Conservation (phyloP, 192 early-diverging fungal species). For the Gryganskiella cystojenkinii region DNA sequence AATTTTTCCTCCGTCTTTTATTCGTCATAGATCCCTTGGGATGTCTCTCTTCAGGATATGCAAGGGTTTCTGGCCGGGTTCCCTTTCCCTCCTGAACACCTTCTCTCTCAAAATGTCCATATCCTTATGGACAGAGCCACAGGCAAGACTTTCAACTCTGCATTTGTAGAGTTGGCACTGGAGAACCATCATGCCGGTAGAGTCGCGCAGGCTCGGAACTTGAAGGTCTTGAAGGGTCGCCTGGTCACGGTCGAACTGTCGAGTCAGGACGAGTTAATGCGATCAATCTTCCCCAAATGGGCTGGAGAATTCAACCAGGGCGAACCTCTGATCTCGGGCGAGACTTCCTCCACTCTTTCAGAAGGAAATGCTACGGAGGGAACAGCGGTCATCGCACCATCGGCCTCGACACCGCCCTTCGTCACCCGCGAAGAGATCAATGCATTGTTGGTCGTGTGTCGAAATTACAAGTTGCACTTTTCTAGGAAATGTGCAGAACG, state of each 20-base stretch:
- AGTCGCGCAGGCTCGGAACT: conserved; percentile 65
- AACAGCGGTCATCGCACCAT: background rate
- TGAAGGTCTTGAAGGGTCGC: conserved; percentile 71
- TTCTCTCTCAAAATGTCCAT: conserved; percentile 63
- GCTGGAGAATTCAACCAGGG: conserved; percentile 59
- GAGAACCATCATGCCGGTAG: conserved; percentile 60
- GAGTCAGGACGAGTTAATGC: conserved; percentile 67
- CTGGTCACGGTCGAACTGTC: conserved; percentile 61
- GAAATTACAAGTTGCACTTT: conserved; percentile 83
- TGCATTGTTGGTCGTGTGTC: conserved; percentile 71
- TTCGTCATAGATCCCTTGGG: conserved; percentile 65
- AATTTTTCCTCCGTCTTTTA: background rate
- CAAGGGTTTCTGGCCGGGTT: conserved; percentile 54
- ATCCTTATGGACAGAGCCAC: conserved; percentile 63
- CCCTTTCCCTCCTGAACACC: conserved; percentile 51
- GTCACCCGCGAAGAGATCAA: conserved; percentile 80
- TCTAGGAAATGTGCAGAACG: conserved; percentile 78
- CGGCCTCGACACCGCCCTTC: conserved; percentile 47
- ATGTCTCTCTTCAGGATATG: conserved; percentile 66
- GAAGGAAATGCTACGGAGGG: background rate
- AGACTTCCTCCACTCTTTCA: background rate
- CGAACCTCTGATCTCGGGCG: conserved; percentile 52
- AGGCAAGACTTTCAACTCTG: conserved; percentile 78
- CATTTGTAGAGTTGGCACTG: conserved; percentile 70
- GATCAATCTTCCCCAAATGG: conserved; percentile 69